Conservation (phyloP, 2,329 filamentous ascomycete genomes). For the Fusarium vanettenii region DNA sequence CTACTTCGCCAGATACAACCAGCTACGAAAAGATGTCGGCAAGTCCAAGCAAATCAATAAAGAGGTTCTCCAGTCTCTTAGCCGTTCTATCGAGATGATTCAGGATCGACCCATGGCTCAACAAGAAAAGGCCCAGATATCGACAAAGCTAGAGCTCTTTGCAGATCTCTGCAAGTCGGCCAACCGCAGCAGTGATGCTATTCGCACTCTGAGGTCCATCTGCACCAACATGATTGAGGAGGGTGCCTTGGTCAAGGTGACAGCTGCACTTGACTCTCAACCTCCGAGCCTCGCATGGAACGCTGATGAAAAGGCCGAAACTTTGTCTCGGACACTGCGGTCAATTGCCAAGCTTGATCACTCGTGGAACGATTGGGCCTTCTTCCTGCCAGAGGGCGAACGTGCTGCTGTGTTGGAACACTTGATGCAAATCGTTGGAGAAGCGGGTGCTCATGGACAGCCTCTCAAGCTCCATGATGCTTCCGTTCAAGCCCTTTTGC, state of each 20-base stretch:
- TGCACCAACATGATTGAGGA: constrained; percentile 70
- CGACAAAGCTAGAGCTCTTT: constrained; percentile 74
- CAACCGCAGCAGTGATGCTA: constrained; percentile 67
- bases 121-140: constrained; percentile 68
- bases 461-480: constrained; percentile 58
- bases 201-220: constrained; percentile 69
- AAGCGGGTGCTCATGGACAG: constrained; percentile 48
- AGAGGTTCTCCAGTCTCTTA: constrained; percentile 66
- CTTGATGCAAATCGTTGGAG: constrained; percentile 63
- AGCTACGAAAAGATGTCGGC: constrained; percentile 58
- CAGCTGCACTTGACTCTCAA: constrained; percentile 58
- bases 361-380: constrained; percentile 67
- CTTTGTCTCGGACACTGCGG: constrained; percentile 69
- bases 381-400: constrained; percentile 62
- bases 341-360: constrained; percentile 70
- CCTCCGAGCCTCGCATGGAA: constrained; percentile 67
- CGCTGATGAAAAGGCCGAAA: constrained; percentile 59
- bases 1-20: constrained; percentile 73
- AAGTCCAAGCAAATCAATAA: constrained; percentile 52
- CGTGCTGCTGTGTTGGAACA: constrained; percentile 71
- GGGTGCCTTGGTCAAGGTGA: constrained; percentile 67
- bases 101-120: constrained; percentile 65
- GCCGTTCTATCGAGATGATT: constrained; percentile 72
- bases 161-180: constrained; percentile 68
- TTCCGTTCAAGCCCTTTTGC: constrained; percentile 59